These are phyloP conservation scores for Erysimum cheiri DNA, from an alignment of 441 rosid genomes.

Conservation along the genomic window DNA sequence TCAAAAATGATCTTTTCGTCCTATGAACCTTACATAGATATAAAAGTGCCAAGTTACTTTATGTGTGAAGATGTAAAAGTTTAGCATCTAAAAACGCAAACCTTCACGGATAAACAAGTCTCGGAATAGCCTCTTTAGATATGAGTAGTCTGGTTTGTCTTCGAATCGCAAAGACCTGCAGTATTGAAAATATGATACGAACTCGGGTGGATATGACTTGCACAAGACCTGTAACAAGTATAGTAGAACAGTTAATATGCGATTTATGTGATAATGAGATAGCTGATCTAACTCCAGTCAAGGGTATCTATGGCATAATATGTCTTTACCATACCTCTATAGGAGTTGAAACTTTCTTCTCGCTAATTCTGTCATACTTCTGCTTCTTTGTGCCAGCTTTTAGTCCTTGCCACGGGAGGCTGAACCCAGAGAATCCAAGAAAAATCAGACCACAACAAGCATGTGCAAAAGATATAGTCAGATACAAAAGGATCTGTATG, in stretches of 20 bases:
- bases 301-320: slow-evolving; percentile 10
- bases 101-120: slow-evolving; percentile 98
- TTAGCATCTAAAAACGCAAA: slow-evolving; percentile 31
- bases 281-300: slow-evolving; percentile 10
- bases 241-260: slow-evolving; percentile 12
- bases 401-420: slow-evolving; percentile 82
- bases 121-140: slow-evolving; percentile 93
- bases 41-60: not conserved
- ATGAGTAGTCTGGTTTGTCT: slow-evolving; percentile 99
- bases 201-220: slow-evolving; percentile 86
- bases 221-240: slow-evolving; percentile 75
- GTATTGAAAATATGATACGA: slow-evolving; percentile 89
- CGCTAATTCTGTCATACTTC: slow-evolving; percentile 73
- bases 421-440: slow-evolving; percentile 42
- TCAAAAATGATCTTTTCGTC: too few species aligned
- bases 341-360: slow-evolving; percentile 73
- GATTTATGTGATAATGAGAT: slow-evolving; percentile 21
- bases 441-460: slow-evolving; percentile 31
- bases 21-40: too few species aligned
- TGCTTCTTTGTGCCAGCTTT: slow-evolving; percentile 76
- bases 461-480: slow-evolving; percentile 24
- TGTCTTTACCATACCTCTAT: slow-evolving; percentile 56
- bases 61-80: not conserved
- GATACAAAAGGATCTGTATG: slow-evolving; percentile 26
- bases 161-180: slow-evolving; percentile 95